Evolutionary conservation across 1,139 yeast species (phyloP), one percentile per base, ranked within the genome.

Genomic region (Pichia sp.): DNA sequence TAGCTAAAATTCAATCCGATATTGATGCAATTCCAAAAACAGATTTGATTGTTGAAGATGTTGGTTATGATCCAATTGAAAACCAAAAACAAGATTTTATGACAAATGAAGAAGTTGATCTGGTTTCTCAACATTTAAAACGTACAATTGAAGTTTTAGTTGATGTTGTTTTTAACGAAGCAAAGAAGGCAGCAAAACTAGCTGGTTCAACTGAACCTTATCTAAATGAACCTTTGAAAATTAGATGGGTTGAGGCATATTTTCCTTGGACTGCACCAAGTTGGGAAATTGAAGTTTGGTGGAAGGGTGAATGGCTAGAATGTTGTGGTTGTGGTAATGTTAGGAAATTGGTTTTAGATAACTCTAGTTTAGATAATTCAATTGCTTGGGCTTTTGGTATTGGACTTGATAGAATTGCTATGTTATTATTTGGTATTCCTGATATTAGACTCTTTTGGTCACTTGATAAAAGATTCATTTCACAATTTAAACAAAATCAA

Each of bases 251-350:
- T 34, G 96, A 88, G 65, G 96, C 95, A 0, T 89, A 84, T 63
- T 93, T 93, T 73, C 99, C 99, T 5, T 93, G 98, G 97, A 93
- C 99, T 2, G 83, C 96, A 1, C 99, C 99, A 8, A 88, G 96
- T 36, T 93, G 96, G 93, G 98, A 93, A 65, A 89, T 95, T 60
- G 99, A 93, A 69, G 96, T 93, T 7, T 91, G 96, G 95, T 95
- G 98, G 98, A 88, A 91, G 67, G 96, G 95, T 44, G 96, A 91
- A 61, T 95, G 99, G 99, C 75, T 93, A 44, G 99, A 93, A 71
- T 84, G 96, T 68, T 89, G 96, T 65, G 99, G 99, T 1, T 88
- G 96, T 69, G 99, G 99, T 29, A 77, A 93, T 47, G 96, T 90
- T 5, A 83, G 81, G 62, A 87, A 89, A 61, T 81, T 81, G 48